Evolutionary conservation across 2,329 filamentous ascomycete species (phyloP).

Genomic region (Cladosporium sp.): DNA sequence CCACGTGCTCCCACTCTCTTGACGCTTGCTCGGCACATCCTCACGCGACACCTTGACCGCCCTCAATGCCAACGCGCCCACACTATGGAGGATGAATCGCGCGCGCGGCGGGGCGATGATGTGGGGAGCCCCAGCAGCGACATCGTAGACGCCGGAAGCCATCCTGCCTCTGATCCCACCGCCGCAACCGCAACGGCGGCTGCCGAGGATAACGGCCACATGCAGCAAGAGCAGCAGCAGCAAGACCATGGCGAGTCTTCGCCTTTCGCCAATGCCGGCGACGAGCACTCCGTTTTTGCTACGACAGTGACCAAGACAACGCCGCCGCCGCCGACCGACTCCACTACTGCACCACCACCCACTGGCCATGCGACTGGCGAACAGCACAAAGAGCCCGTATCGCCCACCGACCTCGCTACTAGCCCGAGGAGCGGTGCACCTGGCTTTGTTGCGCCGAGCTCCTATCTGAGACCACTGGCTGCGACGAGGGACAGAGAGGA

Average conservation of each 20-base stretch:
- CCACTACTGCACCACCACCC: background rate
- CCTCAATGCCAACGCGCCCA: background rate
- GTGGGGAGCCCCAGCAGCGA: background rate
- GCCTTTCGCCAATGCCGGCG: background rate
- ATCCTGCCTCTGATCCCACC: background rate
- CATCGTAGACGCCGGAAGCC: background rate
- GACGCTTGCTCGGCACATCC: background rate
- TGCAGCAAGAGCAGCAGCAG: constrained; percentile 10
- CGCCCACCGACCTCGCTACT: background rate
- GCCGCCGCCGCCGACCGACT: background rate
- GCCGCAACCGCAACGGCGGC: background rate
- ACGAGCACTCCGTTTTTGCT: background rate
- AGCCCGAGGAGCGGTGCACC: constrained; percentile 15
- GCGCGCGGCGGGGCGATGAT: background rate
- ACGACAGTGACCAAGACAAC: background rate
- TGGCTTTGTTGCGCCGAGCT: constrained; percentile 36
- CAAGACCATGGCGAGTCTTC: background rate
- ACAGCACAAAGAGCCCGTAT: background rate
- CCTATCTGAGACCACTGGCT: constrained; percentile 31
- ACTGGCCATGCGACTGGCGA: background rate
- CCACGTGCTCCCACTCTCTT: background rate
- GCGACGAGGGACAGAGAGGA: constrained; percentile 20
- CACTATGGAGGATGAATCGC: constrained; percentile 6
- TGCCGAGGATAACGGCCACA: constrained; percentile 10
- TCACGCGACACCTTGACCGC: background rate